These are phyloP conservation scores for Vitis cinerea DNA, from an alignment of 164 flowering plant species.

Conservation along the genomic window DNA sequence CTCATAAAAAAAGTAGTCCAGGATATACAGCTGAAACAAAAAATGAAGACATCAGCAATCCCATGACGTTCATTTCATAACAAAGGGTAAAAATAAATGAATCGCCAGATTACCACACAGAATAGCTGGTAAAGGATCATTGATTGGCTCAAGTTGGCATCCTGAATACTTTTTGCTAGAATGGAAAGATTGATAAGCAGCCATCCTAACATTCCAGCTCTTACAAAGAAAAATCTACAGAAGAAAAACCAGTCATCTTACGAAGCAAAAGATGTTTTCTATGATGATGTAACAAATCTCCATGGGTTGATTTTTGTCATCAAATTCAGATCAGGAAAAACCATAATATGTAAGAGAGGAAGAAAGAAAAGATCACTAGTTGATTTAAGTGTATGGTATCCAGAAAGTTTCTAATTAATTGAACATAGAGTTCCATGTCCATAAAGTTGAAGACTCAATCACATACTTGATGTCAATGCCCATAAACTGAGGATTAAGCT, in stretches of 20 bases:
- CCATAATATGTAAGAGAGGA: neutral
- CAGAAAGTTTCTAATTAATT: neutral
- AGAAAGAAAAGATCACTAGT: neutral
- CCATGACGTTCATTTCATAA: neutral
- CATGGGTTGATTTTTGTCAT: neutral
- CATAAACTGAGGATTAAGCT: slow-evolving; percentile 92
- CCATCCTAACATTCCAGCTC: slow-evolving; percentile 99
- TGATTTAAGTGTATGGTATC: neutral
- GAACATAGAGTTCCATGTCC: neutral
- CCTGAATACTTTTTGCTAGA: slow-evolving; percentile 68
- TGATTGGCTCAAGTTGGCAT: slow-evolving; percentile 52
- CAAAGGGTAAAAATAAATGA: neutral
- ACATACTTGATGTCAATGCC: slow-evolving; percentile 96
- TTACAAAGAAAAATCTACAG: slow-evolving; percentile 92
- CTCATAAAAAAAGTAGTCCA: slow-evolving; percentile 87
- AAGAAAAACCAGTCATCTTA: slow-evolving; percentile 10
- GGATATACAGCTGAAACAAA: slow-evolving; percentile 65
- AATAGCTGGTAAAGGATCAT: slow-evolving; percentile 90
- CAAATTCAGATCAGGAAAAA: neutral
- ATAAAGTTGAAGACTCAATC: slow-evolving; percentile 13
- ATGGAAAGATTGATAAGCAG: slow-evolving; percentile 90
- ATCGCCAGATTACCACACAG: slow-evolving; percentile 50
- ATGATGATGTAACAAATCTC: too few relatives aligned
- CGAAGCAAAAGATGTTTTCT: neutral
- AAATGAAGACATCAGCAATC: slow-evolving; percentile 15